Base-by-base conservation (phyloP, 208 protist genomes). In the Crithidia acanthocephali region DNA sequence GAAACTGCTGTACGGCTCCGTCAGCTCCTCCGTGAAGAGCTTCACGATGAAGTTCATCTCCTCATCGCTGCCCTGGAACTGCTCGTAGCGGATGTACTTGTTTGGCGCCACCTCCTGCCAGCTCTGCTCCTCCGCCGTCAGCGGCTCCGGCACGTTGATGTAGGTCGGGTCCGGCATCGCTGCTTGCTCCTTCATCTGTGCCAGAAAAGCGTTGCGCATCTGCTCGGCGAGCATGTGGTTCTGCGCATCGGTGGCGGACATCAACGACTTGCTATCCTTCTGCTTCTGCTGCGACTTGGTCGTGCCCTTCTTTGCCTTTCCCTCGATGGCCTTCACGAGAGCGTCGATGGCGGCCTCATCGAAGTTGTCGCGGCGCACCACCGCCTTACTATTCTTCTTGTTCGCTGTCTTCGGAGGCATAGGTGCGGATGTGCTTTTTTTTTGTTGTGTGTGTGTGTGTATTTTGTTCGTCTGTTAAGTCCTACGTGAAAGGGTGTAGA, bases 1-100 rank as follows among this genome's bases (percentile, higher is more conserved):
- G 79, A 99, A 99, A 63, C 99, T 97, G 67, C 95, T 98, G 84
- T 99, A 99, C 15, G 99, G 99, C 84, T 99, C 98, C 23, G 93
- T 98, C 10, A 99, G 91, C 70, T 99, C 97, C 51, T 88, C 71
- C 35, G 90, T 93, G 63, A 99, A 99, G 16, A 99, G 76, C 13
- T 81, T 61, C 42, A 98, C 98, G 40, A 99, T 97, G 33, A 82
- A 88, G 59, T 88, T 68, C 81, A 99, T 89, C 60, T 98, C 84
- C 33, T 83, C 76, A 32, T 93, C 80, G 53, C 53, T 85, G 25
- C 85, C 86, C 58, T 80, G 72, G 70, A 93, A 95, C 69, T 91
- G 86, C 68, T 95, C 84, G 47, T 94, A 95, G 25, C 88, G 87
- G 47, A 95, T 81, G 67, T 90, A 93, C 68, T 85, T 87, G 51